A percentile compares a stretch with the other conserved stretches of the same genome.
Evolutionary conservation across 2,329 filamentous ascomycete species (phyloP).

Genomic region (Xylariaceae sp.): DNA sequence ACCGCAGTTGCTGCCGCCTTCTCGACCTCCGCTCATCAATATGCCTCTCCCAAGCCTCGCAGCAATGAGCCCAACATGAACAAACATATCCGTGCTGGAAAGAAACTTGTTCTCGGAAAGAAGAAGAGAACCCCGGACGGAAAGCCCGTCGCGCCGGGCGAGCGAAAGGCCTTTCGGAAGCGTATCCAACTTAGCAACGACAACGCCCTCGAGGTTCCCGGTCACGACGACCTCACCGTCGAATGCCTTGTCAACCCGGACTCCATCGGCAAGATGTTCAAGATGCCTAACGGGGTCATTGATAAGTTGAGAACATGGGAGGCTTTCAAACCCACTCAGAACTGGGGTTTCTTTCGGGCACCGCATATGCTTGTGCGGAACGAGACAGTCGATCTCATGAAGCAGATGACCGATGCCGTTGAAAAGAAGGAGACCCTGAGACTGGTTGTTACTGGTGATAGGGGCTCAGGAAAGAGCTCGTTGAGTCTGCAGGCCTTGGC

Average conservation of each 20-base stretch:
- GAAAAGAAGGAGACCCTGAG: conserved; percentile 53
- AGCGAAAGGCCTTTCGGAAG: conserved; percentile 83
- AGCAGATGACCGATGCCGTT: conserved; percentile 55
- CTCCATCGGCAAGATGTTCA: conserved; percentile 63
- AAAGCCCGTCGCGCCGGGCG: conserved; percentile 65
- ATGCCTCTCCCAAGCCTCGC: conserved; percentile 5
- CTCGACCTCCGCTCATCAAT: conserved; percentile 24
- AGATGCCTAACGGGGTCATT: conserved; percentile 64
- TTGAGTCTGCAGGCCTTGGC: conserved; percentile 79
- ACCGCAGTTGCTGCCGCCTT: conserved; percentile 27
- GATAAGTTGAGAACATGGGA: conserved; percentile 80
- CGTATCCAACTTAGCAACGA: conserved; percentile 89
- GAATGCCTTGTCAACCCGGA: conserved; percentile 51
- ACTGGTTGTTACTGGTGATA: conserved; percentile 68
- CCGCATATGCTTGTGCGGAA: conserved; percentile 74
- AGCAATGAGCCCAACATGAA: conserved; percentile 6
- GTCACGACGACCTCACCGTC: conserved; percentile 57
- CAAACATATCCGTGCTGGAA: conserved; percentile 33
- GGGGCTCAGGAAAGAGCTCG: conserved; percentile 80
- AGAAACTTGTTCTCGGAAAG: conserved; percentile 38
- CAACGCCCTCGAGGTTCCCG: conserved; percentile 77
- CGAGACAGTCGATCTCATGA: conserved; percentile 72
- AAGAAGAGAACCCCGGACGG: conserved; percentile 46
- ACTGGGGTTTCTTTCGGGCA: conserved; percentile 79
- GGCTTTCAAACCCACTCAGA: conserved; percentile 87